Conservation (phyloP, 129 eudicot genomes). For the Flaveria linearis region DNA sequence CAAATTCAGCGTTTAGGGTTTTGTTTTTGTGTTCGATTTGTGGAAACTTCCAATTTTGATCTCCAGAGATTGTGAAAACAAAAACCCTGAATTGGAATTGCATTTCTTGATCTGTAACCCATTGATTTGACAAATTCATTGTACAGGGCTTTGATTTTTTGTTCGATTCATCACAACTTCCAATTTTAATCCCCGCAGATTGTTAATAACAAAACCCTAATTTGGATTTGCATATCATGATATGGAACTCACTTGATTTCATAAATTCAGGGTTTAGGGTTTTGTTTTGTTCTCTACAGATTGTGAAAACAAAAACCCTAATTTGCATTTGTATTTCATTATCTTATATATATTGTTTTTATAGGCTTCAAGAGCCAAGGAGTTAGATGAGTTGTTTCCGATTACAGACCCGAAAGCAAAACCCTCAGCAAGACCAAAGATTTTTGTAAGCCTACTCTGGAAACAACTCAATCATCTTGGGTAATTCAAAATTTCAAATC, state of each 20-base stretch:
- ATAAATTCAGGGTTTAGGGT: background rate
- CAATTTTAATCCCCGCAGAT: background rate
- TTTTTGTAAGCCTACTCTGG: slow-evolving; percentile 76
- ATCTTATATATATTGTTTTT: slow-evolving; percentile 21
- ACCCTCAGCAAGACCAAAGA: slow-evolving; percentile 75
- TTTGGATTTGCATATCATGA: background rate
- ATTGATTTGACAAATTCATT: background rate
- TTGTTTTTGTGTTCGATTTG: background rate
- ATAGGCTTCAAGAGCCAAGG: slow-evolving; percentile 64
- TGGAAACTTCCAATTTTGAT: background rate
- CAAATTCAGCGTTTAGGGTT: background rate
- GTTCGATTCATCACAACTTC: background rate
- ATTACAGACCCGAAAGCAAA: slow-evolving; percentile 66
- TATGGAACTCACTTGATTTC: background rate
- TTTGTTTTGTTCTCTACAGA: too few relatives aligned
- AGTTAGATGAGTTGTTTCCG: slow-evolving; percentile 81
- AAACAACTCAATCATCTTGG: slow-evolving; percentile 96
- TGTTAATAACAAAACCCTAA: background rate
- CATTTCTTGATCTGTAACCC: too few relatives aligned
- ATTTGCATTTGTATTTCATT: background rate
- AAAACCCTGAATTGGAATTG: background rate
- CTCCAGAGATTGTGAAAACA: background rate
- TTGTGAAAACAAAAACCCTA: too few relatives aligned
- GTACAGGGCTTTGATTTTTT: background rate
- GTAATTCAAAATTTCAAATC: slow-evolving; percentile 35